Conservation (phyloP, 176 grass and related monocot genomes). For the Avena insularis region DNA sequence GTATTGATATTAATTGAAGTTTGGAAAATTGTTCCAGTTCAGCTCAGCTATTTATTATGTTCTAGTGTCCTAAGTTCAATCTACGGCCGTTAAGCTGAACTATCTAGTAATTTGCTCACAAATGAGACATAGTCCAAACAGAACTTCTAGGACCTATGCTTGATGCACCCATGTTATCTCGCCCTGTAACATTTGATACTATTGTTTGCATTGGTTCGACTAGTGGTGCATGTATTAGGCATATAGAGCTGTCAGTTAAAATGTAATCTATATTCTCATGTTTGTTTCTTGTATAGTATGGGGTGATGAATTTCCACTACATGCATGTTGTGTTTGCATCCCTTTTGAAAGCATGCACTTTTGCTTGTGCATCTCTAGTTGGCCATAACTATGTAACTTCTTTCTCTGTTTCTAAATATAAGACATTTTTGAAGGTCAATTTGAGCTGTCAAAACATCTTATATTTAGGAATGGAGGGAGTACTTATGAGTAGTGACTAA, state of each 20-base stretch:
- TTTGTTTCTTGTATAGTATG: neutral
- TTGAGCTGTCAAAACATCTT: no score
- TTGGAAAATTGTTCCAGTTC: neutral
- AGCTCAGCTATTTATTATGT: neutral
- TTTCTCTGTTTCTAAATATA: no score
- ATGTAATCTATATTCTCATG: no score
- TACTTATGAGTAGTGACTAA: neutral
- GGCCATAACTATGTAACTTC: neutral
- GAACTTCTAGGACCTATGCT: conserved; percentile 3
- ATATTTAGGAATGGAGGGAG: no score
- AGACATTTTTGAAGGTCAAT: no score
- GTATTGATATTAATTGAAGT: neutral
- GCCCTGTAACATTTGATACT: neutral
- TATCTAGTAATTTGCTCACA: neutral
- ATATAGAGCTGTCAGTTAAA: conserved; percentile 5
- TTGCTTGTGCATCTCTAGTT: neutral
- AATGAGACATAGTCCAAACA: no score
- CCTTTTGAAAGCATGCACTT: conserved; percentile 1
- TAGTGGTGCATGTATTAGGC: neutral
- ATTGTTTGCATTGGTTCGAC: neutral
- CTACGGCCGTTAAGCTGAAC: neutral
- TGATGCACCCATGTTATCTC: conserved; percentile 23
- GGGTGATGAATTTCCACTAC: neutral
- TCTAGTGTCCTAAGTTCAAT: conserved; percentile 14
- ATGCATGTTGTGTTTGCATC: neutral